Conservation (phyloP, 176 grass and related monocot genomes). For the Poa pratensis region DNA sequence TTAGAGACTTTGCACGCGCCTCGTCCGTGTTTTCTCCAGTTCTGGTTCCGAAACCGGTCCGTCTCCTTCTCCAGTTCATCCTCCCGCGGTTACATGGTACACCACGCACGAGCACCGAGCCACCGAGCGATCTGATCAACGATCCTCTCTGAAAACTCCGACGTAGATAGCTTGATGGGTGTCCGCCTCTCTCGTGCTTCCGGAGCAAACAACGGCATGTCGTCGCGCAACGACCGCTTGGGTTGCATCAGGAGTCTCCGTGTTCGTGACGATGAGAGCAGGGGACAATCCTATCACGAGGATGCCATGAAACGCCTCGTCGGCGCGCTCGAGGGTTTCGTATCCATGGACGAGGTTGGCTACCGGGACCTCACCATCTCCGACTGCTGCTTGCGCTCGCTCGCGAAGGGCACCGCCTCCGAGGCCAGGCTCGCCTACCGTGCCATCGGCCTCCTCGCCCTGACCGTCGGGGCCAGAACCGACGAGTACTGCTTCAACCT, state of each 20-base stretch:
- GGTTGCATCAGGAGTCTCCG: not conserved
- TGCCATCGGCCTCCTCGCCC: slow-evolving; percentile 37
- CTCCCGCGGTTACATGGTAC: not conserved
- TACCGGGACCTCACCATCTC: not conserved
- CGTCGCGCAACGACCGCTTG: not conserved
- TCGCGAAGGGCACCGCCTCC: not conserved
- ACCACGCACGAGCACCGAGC: not conserved
- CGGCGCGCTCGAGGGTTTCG: not conserved
- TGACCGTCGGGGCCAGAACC: slow-evolving; percentile 1
- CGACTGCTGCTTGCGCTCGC: not conserved
- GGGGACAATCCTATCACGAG: not conserved
- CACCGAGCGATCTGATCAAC: not conserved
- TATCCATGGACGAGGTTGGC: not conserved
- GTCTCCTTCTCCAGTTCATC: not conserved
- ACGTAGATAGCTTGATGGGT: not conserved
- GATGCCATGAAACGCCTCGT: not conserved
- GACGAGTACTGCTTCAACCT: not conserved
- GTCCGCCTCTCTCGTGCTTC: not conserved
- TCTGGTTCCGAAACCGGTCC: too few relatives aligned
- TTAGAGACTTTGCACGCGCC: too few relatives aligned
- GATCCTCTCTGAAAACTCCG: not conserved
- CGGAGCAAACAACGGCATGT: not conserved
- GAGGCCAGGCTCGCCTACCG: slow-evolving; percentile 42
- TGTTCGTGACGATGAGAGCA: not conserved
- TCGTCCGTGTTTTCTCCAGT: too few relatives aligned